Base-by-base conservation (phyloP, 2,329 filamentous ascomycete genomes). In the Cytospora mali region DNA sequence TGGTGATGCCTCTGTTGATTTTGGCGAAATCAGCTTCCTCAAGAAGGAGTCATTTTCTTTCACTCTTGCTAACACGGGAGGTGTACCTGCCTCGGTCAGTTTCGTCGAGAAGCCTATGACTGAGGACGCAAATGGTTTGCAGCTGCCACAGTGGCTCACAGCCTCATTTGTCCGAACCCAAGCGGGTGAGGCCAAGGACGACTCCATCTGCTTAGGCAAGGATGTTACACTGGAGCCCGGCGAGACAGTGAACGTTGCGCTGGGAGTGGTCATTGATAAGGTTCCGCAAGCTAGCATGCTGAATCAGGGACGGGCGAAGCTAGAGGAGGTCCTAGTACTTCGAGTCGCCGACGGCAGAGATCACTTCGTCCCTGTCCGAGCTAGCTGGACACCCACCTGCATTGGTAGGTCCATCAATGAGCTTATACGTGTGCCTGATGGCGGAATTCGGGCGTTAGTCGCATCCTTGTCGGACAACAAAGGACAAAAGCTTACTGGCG, bases 41-140 rank as follows among this genome's bases (percentile, higher is more conserved):
- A 84, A 89, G 64, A 84, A 81, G 9, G 86, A 89, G 68, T 82
- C 80, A 10, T 84, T 88, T 5, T 85, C 81, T 4, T 74, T 98
- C 50, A 98, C 93, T 0, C 86, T 99, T 61, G 95, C 95, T 28
- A 99, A 99, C 69, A 99, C 95, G 0, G 90, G 95, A 2, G 84
- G 92, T 29, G 92, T 96, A 0, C 76, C 88, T 3, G 93, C 95
- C 0, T 90, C 81, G 0, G 89, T 97, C 70, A 84, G 83, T 1
- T 96, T 99, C 72, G 86, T 93, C 1, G 89, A 92, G 63, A 88
- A 88, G 66, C 88, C 90, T 3, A 77, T 78, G 0, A 78, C 81
- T 2, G 76, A 79, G 1, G 79, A 77, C 6, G 72, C 76, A 55
- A 70, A 73, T 29, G 31, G 21, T 16, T 61, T 67, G 0, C 59